Evolutionary conservation across 169 alveolate genomes (phyloP).

Genomic region (Ichthyophthirius multifiliis): DNA sequence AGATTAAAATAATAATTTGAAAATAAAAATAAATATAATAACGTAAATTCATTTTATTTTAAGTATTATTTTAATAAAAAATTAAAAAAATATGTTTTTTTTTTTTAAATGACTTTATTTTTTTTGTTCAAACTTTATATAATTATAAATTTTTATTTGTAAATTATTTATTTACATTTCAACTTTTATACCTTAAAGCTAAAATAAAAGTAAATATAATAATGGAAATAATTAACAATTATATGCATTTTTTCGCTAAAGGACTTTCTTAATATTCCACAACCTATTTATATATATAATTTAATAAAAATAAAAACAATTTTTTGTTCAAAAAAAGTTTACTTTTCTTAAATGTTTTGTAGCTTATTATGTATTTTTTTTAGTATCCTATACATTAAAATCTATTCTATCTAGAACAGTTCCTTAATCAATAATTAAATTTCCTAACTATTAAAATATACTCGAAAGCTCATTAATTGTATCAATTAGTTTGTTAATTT

Average conservation of each 20-base stretch:
- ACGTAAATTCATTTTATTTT: too few relatives aligned
- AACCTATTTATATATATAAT: not conserved
- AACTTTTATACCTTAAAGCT: not conserved
- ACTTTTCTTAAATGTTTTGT: not conserved
- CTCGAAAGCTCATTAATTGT: not conserved
- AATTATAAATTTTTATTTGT: too few relatives aligned
- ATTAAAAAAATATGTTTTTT: too few relatives aligned
- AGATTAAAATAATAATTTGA: too few relatives aligned
- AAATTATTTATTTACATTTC: not conserved
- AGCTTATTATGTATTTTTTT: not conserved
- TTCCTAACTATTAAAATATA: not conserved
- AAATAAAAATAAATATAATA: too few relatives aligned
- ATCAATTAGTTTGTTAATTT: not conserved
- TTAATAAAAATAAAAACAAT: not conserved
- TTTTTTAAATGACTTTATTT: too few relatives aligned
- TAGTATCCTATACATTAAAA: not conserved
- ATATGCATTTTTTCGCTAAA: not conserved
- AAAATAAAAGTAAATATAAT: not conserved
- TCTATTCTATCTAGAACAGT: not conserved
- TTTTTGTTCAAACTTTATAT: too few relatives aligned
- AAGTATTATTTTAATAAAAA: too few relatives aligned
- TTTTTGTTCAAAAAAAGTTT: not conserved
- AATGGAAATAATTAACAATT: not conserved
- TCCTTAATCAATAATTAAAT: not conserved
- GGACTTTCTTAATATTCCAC: conserved; percentile 7